Base-by-base conservation (phyloP, 2,329 filamentous ascomycete genomes). In the Penicillium frequentans region DNA sequence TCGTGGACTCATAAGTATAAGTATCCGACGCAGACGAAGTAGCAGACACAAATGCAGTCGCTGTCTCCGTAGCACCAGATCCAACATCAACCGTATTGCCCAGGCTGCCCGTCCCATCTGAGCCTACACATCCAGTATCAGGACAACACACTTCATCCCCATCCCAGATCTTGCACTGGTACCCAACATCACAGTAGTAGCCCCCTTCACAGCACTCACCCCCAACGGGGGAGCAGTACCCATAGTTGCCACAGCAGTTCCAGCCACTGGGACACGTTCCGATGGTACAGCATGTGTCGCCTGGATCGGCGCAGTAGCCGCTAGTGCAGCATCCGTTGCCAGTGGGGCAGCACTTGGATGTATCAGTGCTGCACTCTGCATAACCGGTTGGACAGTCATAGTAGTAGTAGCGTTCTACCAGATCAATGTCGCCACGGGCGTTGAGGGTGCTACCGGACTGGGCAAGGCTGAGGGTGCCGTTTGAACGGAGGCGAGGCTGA, bases 391-490 rank as follows among this genome's bases (percentile, higher is more conserved):
- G 19, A 26, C 63, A 65, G 14, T n/a, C 26, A n/a, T 52, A 33
- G 2, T 50, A 46, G 16, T 50, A 46, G 16, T 31, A 54, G 21
- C 59, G 56, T 0, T 43, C 21, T 19, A 44, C 29, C 5, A 63
- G 52, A 70, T 71, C 60, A 74, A 59, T 27, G 10, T 29, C 7
- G 42, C 55, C 56, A 14, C 57, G 59, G 3, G 55, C 42, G 39
- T 52, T 54, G 27, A 58, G 37, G 9, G n/a, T 21, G 24, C 33
- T 21, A 3, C 42, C 50, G 2, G 26, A 3, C 6, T 54, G 44
- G 23, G 56, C 46, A n/a, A 50, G n/a, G 31, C 51, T 29, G 8
- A 53, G 21, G 27, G 54, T 52, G 39, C 52, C 33, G 29, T 64
- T 64, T 19, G 48, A 57, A 16, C 50, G 44, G 23, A 58, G 57